A percentile compares a stretch with the other conserved stretches of the same genome.
phyloP scores from a whole-genome alignment of 2,329 filamentous ascomycete genomes.

The Microcyclospora pomicola region DNA sequence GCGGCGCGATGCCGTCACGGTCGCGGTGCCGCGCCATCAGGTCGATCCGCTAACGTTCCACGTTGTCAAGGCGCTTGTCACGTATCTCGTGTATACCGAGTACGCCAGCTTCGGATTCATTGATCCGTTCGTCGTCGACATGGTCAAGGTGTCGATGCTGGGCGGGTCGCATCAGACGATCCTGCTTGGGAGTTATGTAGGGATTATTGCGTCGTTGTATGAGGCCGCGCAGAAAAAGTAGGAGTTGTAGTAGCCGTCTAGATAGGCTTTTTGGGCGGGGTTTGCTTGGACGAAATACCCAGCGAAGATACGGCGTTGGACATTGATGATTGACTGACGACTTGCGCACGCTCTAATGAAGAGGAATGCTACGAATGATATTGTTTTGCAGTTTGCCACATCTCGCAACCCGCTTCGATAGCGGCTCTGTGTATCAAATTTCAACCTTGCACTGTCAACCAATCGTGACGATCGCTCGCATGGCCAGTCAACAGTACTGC shows the following conservation, averaged over 20 bases:
- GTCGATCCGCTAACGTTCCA: slow-evolving; percentile 86
- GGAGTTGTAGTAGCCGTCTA: not conserved
- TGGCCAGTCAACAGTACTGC: too few species aligned
- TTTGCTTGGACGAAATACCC: too few species aligned
- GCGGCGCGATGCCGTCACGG: slow-evolving; percentile 21
- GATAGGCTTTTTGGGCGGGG: too few species aligned
- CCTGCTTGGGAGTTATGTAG: slow-evolving; percentile 54
- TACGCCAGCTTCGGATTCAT: slow-evolving; percentile 48
- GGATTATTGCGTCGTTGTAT: slow-evolving; percentile 56
- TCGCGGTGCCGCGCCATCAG: slow-evolving; percentile 37
- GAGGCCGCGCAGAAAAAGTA: slow-evolving; percentile 53
- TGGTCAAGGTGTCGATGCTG: slow-evolving; percentile 53
- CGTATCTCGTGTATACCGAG: slow-evolving; percentile 67
- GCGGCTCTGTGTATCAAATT: too few species aligned
- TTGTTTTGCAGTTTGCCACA: too few species aligned
- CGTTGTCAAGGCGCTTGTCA: slow-evolving; percentile 68
- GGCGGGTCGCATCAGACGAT: slow-evolving; percentile 54
- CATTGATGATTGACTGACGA: too few species aligned
- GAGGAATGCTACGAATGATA: too few species aligned
- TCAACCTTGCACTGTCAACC: too few species aligned
- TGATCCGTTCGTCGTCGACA: slow-evolving; percentile 43
- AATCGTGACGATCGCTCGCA: too few species aligned
- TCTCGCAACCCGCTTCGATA: too few species aligned
- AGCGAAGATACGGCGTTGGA: too few species aligned
- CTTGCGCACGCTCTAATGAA: too few species aligned